These are phyloP conservation scores for Mycena kentingensis DNA, from an alignment of 768 basidiomycete genomes.

Conservation along the genomic window DNA sequence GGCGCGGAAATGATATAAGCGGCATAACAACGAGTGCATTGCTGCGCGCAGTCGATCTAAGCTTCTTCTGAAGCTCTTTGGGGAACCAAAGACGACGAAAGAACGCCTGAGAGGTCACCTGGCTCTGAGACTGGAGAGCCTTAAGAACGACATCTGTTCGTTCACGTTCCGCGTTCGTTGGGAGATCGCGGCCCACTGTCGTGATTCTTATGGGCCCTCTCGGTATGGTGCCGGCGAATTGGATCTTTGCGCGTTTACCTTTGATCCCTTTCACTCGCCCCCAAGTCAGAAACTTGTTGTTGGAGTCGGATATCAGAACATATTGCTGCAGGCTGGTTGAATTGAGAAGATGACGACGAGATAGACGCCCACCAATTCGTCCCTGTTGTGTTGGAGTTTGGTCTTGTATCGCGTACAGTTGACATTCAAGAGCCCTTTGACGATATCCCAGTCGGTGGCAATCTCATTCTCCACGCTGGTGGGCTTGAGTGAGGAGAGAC, in stretches of 20 bases:
- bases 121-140: slow-evolving; percentile 28
- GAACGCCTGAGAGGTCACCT: slow-evolving; percentile 37
- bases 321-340: too few relatives aligned
- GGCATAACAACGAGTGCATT: too few relatives aligned
- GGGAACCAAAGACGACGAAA: slow-evolving; percentile 38
- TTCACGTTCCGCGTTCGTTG: slow-evolving; percentile 48
- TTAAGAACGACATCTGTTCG: slow-evolving; percentile 30
- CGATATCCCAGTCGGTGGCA: slow-evolving; percentile 25
- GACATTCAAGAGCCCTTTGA: slow-evolving; percentile 36
- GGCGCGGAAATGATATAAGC: slow-evolving; percentile 26
- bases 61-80: slow-evolving; percentile 18
- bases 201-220: slow-evolving; percentile 35
- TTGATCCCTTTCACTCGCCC: not conserved
- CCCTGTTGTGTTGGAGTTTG: slow-evolving; percentile 40
- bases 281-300: too few relatives aligned
- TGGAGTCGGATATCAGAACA: too few relatives aligned
- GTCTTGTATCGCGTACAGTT: slow-evolving; percentile 46
- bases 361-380: too few relatives aligned
- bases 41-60: not conserved
- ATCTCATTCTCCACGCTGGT: slow-evolving; percentile 49
- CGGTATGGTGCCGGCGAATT: slow-evolving; percentile 26
- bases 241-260: slow-evolving; percentile 41
- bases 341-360: too few relatives aligned
- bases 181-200: slow-evolving; percentile 48
- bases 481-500: slow-evolving; percentile 46